Percentiles rank a stretch among this genome's conserved stretches.
Evolutionary conservation across 129 eudicot genomes (phyloP).

Genomic region (Chrysanthemum seticuspe): DNA sequence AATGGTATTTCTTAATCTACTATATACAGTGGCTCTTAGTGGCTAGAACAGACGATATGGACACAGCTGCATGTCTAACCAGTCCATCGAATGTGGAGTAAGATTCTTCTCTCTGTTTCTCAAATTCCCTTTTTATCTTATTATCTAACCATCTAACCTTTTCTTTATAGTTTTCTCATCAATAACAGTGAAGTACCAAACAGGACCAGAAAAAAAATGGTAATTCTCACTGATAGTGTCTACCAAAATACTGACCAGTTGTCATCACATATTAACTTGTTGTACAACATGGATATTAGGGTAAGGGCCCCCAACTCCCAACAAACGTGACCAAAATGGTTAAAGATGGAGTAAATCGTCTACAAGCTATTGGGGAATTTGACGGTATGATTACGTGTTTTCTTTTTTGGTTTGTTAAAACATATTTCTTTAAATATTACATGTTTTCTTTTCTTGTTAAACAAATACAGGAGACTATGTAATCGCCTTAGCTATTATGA

Average conservation of each 20-base stretch:
- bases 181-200: slow-evolving; percentile 28
- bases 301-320: slow-evolving; percentile 42
- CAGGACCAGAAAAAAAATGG: slow-evolving; percentile 32
- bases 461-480: slow-evolving; percentile 30
- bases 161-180: slow-evolving; percentile 28
- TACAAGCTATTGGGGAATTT: slow-evolving; percentile 45
- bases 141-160: slow-evolving; percentile 17
- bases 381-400: slow-evolving; percentile 37
- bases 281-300: slow-evolving; percentile 30
- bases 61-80: slow-evolving; percentile 34
- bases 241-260: background rate
- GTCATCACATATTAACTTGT: slow-evolving; percentile 10
- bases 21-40: slow-evolving; percentile 41
- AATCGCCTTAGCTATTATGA: slow-evolving; percentile 33
- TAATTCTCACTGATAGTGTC: background rate
- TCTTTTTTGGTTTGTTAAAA: slow-evolving; percentile 11
- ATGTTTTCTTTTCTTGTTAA: slow-evolving; percentile 11
- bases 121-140: background rate
- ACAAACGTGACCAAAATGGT: slow-evolving; percentile 45
- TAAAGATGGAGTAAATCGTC: slow-evolving; percentile 48
- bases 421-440: slow-evolving; percentile 4
- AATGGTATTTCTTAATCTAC: slow-evolving; percentile 1
- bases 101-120: background rate
- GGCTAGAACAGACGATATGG: slow-evolving; percentile 31
- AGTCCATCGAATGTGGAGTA: slow-evolving; percentile 36